Evolutionary conservation across 768 basidiomycete species (phyloP).

Genomic region (Lepiota brunneoincarnata): DNA sequence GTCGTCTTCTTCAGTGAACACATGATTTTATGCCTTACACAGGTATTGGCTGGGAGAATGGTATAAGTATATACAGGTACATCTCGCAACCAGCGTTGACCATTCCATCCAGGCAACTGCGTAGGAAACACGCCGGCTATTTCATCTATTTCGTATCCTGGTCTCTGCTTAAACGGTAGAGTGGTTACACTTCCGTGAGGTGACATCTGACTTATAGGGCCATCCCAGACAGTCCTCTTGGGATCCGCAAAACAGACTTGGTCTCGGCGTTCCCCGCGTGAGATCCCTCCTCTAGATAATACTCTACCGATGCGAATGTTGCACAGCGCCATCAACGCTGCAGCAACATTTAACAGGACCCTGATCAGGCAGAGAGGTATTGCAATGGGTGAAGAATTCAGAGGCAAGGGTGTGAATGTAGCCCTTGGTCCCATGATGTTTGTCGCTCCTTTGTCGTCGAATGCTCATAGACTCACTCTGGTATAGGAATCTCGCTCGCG

Average conservation of each 20-base stretch:
- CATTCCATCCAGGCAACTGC: constrained; percentile 33
- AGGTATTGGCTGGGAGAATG: constrained; percentile 44
- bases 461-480: neutral
- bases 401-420: constrained; percentile 58
- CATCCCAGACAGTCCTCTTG: constrained; percentile 40
- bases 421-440: constrained; percentile 51
- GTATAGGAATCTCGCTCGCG: constrained; percentile 41
- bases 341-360: constrained; percentile 50
- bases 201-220: neutral
- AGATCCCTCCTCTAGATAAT: constrained; percentile 11
- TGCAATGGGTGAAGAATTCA: constrained; percentile 60
- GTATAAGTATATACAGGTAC: constrained; percentile 16
- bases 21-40: neutral
- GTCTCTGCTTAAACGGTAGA: constrained; percentile 48
- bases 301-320: neutral
- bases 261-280: constrained; percentile 51
- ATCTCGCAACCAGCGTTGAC: neutral
- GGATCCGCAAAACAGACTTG: constrained; percentile 45
- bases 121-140: constrained; percentile 51
- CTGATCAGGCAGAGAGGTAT: constrained; percentile 55
- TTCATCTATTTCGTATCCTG: constrained; percentile 44
- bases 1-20: neutral
- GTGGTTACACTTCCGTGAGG: neutral
- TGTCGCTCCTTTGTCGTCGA: constrained; percentile 9
- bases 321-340: constrained; percentile 46